Evolutionary conservation across 148 eudicot genomes (phyloP).

Genomic region (Nepenthes gracilis): DNA sequence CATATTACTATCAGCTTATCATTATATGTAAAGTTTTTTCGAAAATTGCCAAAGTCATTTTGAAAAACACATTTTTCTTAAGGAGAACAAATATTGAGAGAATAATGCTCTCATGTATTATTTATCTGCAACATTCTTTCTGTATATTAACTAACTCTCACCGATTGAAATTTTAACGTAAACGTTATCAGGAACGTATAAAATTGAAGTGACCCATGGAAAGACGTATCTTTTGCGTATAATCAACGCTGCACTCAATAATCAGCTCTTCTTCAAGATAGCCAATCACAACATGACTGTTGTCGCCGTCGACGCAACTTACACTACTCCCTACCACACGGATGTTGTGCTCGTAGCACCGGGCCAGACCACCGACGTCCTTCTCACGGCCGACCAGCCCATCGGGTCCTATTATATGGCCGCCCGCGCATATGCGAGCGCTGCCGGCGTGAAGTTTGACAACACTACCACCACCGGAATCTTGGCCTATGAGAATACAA

Average conservation of each 20-base stretch:
- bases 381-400: constrained; percentile 35
- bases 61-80: too few species aligned
- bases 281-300: constrained; percentile 60
- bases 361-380: constrained; percentile 69
- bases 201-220: constrained; percentile 33
- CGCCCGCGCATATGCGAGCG: constrained; percentile 37
- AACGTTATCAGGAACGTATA: constrained; percentile 21
- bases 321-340: constrained; percentile 42
- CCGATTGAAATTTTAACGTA: background rate
- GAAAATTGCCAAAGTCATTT: too few species aligned
- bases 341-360: constrained; percentile 47
- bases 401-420: constrained; percentile 52
- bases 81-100: background rate
- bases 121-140: too few species aligned
- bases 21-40: too few species aligned
- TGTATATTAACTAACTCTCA: too few species aligned
- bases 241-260: constrained; percentile 69
- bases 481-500: constrained; percentile 17
- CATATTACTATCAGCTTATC: too few species aligned
- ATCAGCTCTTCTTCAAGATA: constrained; percentile 56
- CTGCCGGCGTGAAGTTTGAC: constrained; percentile 21
- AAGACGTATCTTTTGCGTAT: constrained; percentile 62
- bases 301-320: constrained; percentile 61
- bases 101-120: too few species aligned
- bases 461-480: constrained; percentile 58